Percentiles rank a stretch among this genome's conserved stretches.
These are phyloP conservation scores for Reutealis trisperma DNA, from an alignment of 345 rosid species.

Conservation along the genomic window DNA sequence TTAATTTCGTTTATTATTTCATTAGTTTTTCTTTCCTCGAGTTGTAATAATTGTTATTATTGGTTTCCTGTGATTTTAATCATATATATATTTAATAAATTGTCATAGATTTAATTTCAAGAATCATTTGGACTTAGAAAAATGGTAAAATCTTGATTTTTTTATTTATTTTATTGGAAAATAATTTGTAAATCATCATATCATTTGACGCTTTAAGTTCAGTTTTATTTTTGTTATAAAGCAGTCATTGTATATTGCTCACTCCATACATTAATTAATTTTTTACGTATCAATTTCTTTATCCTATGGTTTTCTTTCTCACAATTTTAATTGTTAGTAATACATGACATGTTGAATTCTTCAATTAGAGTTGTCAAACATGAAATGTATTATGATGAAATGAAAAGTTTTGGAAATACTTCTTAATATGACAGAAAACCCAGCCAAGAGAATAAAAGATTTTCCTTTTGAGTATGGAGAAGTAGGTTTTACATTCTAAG, in stretches of 20 bases:
- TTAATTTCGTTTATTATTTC: too few relatives aligned
- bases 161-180: too few relatives aligned
- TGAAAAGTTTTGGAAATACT: not conserved
- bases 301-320: not conserved
- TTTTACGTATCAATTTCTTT: not conserved
- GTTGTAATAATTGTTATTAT: too few relatives aligned
- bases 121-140: too few relatives aligned
- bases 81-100: too few relatives aligned
- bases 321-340: not conserved
- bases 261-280: not conserved
- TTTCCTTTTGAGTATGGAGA: not conserved
- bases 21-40: too few relatives aligned
- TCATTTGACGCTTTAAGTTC: too few relatives aligned
- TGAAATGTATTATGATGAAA: not conserved
- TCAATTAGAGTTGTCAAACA: not conserved
- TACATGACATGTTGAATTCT: not conserved
- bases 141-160: too few relatives aligned
- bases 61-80: too few relatives aligned
- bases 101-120: too few relatives aligned
- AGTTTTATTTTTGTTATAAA: not conserved
- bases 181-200: too few relatives aligned
- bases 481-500: not conserved
- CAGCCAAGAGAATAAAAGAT: too few relatives aligned
- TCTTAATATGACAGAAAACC: not conserved
- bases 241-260: not conserved